A percentile compares a stretch with the other conserved stretches of the same genome.
Evolutionary conservation across 2,329 filamentous ascomycete species (phyloP).

Genomic region (Paraconiothyrium brasiliense): DNA sequence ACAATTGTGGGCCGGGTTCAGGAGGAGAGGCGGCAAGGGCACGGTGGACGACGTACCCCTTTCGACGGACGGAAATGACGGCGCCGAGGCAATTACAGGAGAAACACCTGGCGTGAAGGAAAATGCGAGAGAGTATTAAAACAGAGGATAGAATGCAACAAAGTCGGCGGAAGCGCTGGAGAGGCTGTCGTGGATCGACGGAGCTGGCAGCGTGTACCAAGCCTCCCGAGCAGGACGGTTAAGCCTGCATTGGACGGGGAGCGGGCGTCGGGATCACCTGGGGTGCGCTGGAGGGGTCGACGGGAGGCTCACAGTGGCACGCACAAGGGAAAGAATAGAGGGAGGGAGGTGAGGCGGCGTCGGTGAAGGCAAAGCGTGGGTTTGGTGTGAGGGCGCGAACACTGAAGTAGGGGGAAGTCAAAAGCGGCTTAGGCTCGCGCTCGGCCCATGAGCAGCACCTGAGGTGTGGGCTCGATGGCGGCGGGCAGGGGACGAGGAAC

Average conservation of each 20-base stretch:
- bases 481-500: slow-evolving; percentile 1
- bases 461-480: slow-evolving; percentile 16
- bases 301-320: slow-evolving; percentile 32
- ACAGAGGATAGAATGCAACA: slow-evolving; percentile 48
- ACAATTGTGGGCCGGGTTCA: slow-evolving; percentile 33
- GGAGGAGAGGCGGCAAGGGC: slow-evolving; percentile 25
- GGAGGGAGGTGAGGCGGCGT: slow-evolving; percentile 36
- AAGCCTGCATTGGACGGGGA: slow-evolving; percentile 50
- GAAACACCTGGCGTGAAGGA: slow-evolving; percentile 41
- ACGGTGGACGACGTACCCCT: slow-evolving; percentile 39
- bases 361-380: slow-evolving; percentile 29
- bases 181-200: slow-evolving; percentile 50
- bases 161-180: slow-evolving; percentile 39
- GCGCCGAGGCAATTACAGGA: slow-evolving; percentile 29
- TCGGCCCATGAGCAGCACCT: slow-evolving; percentile 20
- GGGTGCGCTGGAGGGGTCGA: slow-evolving; percentile 24
- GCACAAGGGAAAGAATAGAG: slow-evolving; percentile 46
- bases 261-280: slow-evolving; percentile 27
- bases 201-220: slow-evolving; percentile 53
- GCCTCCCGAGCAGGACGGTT: slow-evolving; percentile 48
- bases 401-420: slow-evolving; percentile 14
- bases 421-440: slow-evolving; percentile 7
- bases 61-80: slow-evolving; percentile 25
- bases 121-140: slow-evolving; percentile 47
- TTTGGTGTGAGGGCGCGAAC: slow-evolving; percentile 16